Conservation (phyloP, 371 early-diverging fungal genomes). For the Coemansia sp. region DNA sequence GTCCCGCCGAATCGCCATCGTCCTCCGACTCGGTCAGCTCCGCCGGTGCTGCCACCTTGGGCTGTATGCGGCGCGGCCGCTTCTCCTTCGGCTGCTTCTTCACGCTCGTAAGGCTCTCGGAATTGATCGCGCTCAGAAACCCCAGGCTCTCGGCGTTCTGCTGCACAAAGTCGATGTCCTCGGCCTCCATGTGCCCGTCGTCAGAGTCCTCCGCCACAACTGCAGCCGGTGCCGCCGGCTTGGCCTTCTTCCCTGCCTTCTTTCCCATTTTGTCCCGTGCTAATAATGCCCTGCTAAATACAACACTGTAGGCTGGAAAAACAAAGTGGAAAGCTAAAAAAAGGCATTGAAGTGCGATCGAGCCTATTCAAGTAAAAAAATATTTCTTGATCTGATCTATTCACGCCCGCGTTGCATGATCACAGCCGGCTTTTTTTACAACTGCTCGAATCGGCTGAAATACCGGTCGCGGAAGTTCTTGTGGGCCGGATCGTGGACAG, state of each 20-base stretch:
- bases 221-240: neutral
- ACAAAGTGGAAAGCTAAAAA: neutral
- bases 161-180: conserved; percentile 43
- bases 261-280: conserved; percentile 8
- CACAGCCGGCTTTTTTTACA: neutral
- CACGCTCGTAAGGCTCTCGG: conserved; percentile 29
- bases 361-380: neutral
- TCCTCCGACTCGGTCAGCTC: conserved; percentile 32
- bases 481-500: conserved; percentile 43
- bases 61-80: conserved; percentile 8
- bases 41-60: conserved; percentile 1
- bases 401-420: too few species aligned
- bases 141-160: conserved; percentile 33
- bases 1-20: conserved; percentile 1
- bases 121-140: conserved; percentile 34
- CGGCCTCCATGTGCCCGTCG: conserved; percentile 34
- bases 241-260: conserved; percentile 6
- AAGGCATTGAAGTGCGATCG: too few species aligned
- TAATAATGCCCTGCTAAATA: too few species aligned
- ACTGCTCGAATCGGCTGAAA: conserved; percentile 45
- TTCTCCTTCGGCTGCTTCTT: conserved; percentile 34
- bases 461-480: conserved; percentile 51
- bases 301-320: neutral
- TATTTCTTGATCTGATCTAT: neutral
- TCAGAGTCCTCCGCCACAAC: conserved; percentile 5